Base-by-base conservation (phyloP, 2,329 filamentous ascomycete genomes). In the Trichoderma sp. region DNA sequence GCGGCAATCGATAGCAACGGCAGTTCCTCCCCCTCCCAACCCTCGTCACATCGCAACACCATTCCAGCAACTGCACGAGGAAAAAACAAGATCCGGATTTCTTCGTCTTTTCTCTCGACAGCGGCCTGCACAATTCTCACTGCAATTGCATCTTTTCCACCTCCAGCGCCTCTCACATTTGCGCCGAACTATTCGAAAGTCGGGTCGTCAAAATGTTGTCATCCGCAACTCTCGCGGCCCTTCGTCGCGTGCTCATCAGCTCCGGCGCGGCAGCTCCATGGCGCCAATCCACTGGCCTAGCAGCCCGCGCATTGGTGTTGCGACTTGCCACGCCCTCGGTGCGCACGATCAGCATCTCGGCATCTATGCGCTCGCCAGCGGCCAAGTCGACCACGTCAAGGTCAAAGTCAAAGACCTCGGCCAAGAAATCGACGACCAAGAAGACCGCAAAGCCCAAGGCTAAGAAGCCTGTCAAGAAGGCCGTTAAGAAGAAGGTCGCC, bases 191-290 rank as follows among this genome's bases (percentile, higher is more conserved):
- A n/a, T 62, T 62, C 26, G 4, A 58, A 36, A 51, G 21, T 28
- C 66, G n/a, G 11, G 60, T 15, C 30, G 28, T 26, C 66, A 76
- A 72, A 71, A 86, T 86, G 84, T 77, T 86, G 73, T 82, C 81
- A 66, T 79, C 81, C 34, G 77, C 85, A 74, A 80, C 81, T 74
- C 81, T 83, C 74, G 80, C 78, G 68, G 81, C 78, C 69, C 77
- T 80, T 73, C 80, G 79, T 77, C 83, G 82, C 74, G 75, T 78
- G 67, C 74, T 78, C 62, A 36, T 43, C 53, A 67, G 58, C 68
- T 47, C 69, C 69, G 70, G 72, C 56, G 69, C 61, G 18, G 68
- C 56, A 36, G 53, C 69, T 47, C 73, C 72, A 72, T 74, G 67
- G 73, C 75, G 56, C 64, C 77, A 68, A 51, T 56, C 51, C 74